Evolutionary conservation across 805 yeast species (phyloP), one percentile per base, ranked within the genome.

Genomic region (Candida insectalens): DNA sequence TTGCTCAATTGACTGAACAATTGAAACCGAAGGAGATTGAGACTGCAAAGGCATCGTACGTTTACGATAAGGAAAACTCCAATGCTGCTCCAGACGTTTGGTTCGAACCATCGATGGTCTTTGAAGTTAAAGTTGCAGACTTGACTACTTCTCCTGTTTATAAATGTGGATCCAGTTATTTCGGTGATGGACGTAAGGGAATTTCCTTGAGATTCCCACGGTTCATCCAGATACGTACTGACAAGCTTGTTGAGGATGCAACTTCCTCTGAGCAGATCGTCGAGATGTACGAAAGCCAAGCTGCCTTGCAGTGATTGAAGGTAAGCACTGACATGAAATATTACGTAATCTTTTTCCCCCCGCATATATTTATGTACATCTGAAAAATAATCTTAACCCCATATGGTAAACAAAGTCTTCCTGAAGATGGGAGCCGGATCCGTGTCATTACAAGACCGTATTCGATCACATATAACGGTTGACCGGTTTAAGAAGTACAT

Each of bases 71-170:
- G 3, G 59, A 54, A 9, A 65, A 71, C 34, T 58, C 83, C 1
- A 74, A 73, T 46, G 84, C 89, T 3, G 68, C 64, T 26, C 96
- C 97, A 0, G 96, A 89, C 51, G 88, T 89, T 12, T 88, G 96
- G 96, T 83, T 88, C 50, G 95, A 89, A 50, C 96, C 97, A 4
- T 69, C 80, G 1, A 57, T 65, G 14, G 66, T 88, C 3, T 85
- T 92, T 64, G 97, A 88, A 57, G 94, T 88, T 0, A 63, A 83
- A 36, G 82, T 95, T 1, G 97, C 97, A 0, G 96, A 88, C 58
- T 65, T 88, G 34, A 83, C 95, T 0, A 66, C 88, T 32, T 81
- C 94, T 25, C 97, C 97, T 0, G 66, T 85, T 6, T 89, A 88
- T 55, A 85, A 85, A 50, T 94, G 96, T 0, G 96, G 92, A 5